phyloP scores from a whole-genome alignment of 78 protist genomes.

The Cyanophora paradoxa region DNA sequence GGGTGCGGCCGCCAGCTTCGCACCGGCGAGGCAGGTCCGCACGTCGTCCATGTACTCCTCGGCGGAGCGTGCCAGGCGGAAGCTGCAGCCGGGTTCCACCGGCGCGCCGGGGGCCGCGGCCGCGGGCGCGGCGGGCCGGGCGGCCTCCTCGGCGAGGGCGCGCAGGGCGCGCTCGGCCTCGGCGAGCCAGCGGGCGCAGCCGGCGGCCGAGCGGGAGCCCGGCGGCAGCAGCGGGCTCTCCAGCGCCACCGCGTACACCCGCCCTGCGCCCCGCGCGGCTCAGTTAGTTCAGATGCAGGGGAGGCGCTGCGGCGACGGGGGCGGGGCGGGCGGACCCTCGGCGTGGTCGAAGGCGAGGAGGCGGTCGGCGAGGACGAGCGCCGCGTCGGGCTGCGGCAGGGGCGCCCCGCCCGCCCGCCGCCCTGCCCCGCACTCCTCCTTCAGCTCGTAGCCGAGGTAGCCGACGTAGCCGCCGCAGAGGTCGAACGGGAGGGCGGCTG shows the following conservation, averaged over 20 bases:
- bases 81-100: too few species aligned
- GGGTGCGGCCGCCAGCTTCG: not conserved
- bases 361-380: constrained; percentile 33
- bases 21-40: too few species aligned
- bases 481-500: constrained; percentile 14
- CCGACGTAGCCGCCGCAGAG: constrained; percentile 67
- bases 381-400: constrained; percentile 21
- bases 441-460: constrained; percentile 55
- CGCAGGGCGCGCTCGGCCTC: not conserved
- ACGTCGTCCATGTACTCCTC: not conserved
- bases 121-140: not conserved
- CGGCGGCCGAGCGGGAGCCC: not conserved
- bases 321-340: too few species aligned
- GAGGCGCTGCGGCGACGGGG: too few species aligned
- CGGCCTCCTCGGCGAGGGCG: not conserved
- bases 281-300: too few species aligned
- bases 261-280: too few species aligned
- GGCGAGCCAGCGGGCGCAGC: not conserved
- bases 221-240: not conserved
- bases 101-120: not conserved
- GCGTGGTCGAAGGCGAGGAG: constrained; percentile 41
- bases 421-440: constrained; percentile 4
- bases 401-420: not conserved
- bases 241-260: not conserved
- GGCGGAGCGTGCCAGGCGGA: too few species aligned